Conservation (phyloP, 2,329 filamentous ascomycete genomes). For the Fusarium sp. region DNA sequence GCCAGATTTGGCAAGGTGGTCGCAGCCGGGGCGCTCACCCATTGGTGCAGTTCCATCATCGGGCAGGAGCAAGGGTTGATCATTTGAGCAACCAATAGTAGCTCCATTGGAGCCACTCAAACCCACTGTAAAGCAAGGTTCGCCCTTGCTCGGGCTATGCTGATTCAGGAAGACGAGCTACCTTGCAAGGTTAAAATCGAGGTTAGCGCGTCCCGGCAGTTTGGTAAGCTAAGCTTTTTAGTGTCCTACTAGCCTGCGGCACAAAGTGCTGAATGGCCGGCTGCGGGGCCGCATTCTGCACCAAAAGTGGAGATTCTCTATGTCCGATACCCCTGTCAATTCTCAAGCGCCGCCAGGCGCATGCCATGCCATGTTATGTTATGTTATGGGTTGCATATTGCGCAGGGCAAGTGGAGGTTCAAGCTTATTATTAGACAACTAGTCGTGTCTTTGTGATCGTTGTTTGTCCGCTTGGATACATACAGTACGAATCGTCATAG, state of each 20-base stretch:
- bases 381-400: conserved; percentile 42
- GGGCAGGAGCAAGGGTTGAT: conserved; percentile 24
- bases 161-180: conserved; percentile 19
- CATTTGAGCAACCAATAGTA: conserved; percentile 35
- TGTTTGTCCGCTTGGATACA: conserved; percentile 6
- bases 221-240: conserved; percentile 52
- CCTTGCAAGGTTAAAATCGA: conserved; percentile 6
- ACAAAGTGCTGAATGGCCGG: conserved; percentile 48
- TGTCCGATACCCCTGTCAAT: conserved; percentile 42
- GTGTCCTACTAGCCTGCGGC: conserved; percentile 31
- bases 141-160: conserved; percentile 22
- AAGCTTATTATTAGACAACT: conserved; percentile 35
- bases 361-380: conserved; percentile 37
- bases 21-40: conserved; percentile 42
- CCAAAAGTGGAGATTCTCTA: conserved; percentile 10
- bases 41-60: conserved; percentile 41
- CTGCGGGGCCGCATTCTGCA: conserved; percentile 38
- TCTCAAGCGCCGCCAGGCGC: conserved; percentile 38
- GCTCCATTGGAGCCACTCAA: background rate
- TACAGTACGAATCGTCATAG: conserved; percentile 22
- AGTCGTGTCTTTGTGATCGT: conserved; percentile 31
- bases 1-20: conserved; percentile 34
- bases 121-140: conserved; percentile 13
- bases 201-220: conserved; percentile 54
- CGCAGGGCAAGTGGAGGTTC: conserved; percentile 29